Evolutionary conservation across 2,329 filamentous ascomycete species (phyloP), one percentile per base, ranked within the genome.

Genomic region (Fusarium sp.): DNA sequence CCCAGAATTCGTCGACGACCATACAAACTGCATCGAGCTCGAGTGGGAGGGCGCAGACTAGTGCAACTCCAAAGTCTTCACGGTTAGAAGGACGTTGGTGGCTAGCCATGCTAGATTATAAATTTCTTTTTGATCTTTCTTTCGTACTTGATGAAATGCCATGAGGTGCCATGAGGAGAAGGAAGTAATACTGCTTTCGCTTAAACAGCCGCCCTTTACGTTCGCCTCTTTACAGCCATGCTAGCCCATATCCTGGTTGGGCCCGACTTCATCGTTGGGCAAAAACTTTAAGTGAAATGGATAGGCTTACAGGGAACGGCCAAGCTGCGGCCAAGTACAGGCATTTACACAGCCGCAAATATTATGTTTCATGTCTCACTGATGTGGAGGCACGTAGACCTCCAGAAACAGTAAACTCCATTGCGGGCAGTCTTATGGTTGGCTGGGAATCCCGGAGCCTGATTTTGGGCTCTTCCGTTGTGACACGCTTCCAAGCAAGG

Each of bases 361-460:
- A 33, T 33, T 33, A 2, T n/a, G 18, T 6, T 50, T 28, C 47
- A 16, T 7, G 16, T 6, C 7, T 21, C n/a, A 28, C n/a, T n/a
- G 3, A 6, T 15, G 24, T 18, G 24, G 24, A 12, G 24, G 10
- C 10, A 0, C 21, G n/a, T 6, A 12, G 44, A 6, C 16, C 21
- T 10, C 6, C 28, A 11, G 5, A n/a, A n/a, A n/a, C n/a, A n/a
- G n/a, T n/a, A n/a, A n/a, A n/a, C 6, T 7, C 0, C 15, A 31
- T 8, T n/a, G 5, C 8, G 9, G n/a, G 18, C 7, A 6, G 47
- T 2, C 3, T 18, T 5, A 5, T 18, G 8, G 5, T 50, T 20
- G 23, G 33, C 10, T 50, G 0, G 9, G n/a, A 26, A 33, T 16
- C 7, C 13, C 23, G 13, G 2, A 39, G 8, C 26, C 24, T 12